These are phyloP conservation scores for Dictyostelium citrinum DNA, from an alignment of 78 protist species.

Conservation along the genomic window DNA sequence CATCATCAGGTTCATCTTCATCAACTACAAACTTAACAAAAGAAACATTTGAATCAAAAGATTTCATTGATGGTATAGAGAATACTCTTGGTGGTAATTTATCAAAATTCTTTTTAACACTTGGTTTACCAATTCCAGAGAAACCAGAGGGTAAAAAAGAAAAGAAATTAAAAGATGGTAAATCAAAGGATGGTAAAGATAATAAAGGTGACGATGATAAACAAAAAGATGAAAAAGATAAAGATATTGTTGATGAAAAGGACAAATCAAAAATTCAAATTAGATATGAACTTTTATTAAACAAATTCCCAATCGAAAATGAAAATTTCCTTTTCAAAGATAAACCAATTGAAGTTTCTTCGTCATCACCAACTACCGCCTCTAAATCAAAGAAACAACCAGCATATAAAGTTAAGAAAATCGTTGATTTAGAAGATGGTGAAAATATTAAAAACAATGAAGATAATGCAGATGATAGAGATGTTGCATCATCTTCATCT, in stretches of 20 bases:
- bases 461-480: neutral
- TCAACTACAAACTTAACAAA: neutral
- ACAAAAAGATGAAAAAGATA: neutral
- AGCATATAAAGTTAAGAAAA: neutral
- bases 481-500: neutral
- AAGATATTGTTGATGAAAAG: neutral
- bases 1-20: neutral
- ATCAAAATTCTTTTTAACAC: neutral
- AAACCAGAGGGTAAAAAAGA: conserved; percentile 1
- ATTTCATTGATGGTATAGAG: conserved; percentile 3
- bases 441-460: neutral
- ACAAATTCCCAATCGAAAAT: conserved; percentile 14
- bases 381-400: neutral
- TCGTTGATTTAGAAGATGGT: neutral
- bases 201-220: neutral
- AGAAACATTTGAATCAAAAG: neutral
- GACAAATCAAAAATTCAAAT: conserved; percentile 12
- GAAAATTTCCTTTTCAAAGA: neutral
- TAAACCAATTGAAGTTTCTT: neutral
- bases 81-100: conserved; percentile 31
- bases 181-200: neutral
- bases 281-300: neutral
- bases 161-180: neutral
- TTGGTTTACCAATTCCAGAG: conserved; percentile 17
- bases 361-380: neutral